Conservation (phyloP, 345 rosid genomes). For the Gossypium bickii region DNA sequence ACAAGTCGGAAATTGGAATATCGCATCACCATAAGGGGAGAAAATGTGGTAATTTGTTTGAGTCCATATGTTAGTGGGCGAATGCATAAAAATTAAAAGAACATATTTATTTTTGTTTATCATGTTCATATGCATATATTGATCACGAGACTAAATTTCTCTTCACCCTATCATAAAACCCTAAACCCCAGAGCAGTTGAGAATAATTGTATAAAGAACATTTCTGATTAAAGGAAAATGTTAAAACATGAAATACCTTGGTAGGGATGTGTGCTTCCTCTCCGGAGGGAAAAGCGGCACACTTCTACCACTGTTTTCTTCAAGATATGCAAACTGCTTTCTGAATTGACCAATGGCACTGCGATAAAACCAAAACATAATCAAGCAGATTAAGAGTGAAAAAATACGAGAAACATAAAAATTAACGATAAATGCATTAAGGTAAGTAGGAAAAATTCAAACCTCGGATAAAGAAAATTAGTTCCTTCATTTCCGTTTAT, state of each 20-base stretch:
- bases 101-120: background rate
- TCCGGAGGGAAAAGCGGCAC: constrained; percentile 78
- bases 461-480: constrained; percentile 95
- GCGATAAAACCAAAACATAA: constrained; percentile 25
- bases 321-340: constrained; percentile 90
- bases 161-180: background rate
- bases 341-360: constrained; percentile 90
- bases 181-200: background rate
- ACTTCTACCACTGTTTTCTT: constrained; percentile 83
- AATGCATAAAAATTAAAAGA: background rate
- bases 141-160: background rate
- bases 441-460: constrained; percentile 14
- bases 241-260: constrained; percentile 26
- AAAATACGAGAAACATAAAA: background rate
- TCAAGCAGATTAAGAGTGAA: background rate
- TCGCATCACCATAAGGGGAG: background rate
- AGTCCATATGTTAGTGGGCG: background rate
- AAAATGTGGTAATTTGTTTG: background rate
- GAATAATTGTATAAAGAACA: background rate
- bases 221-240: background rate
- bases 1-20: background rate
- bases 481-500: constrained; percentile 79
- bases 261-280: constrained; percentile 72
- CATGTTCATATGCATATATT: background rate
- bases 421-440: background rate